Evolutionary conservation across 1,139 yeast genomes (phyloP).

Genomic region (Saccharomyces hybrid): DNA sequence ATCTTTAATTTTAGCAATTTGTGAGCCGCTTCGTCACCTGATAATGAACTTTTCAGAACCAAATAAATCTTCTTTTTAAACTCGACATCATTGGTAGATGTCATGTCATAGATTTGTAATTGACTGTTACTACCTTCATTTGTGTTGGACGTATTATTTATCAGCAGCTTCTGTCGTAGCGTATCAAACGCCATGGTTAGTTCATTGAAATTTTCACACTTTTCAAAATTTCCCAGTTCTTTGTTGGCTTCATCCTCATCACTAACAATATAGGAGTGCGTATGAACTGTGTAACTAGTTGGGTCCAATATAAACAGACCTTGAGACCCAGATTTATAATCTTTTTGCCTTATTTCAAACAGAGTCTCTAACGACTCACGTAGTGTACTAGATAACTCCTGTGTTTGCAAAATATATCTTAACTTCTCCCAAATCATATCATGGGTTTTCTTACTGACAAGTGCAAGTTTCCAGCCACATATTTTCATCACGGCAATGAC

Average conservation of each 20-base stretch:
- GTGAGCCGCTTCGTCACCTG: constrained; percentile 90
- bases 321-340: constrained; percentile 33
- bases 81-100: constrained; percentile 55
- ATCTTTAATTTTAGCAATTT: constrained; percentile 53
- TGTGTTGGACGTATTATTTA: not conserved
- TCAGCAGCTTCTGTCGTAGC: not conserved
- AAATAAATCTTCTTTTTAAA: constrained; percentile 71
- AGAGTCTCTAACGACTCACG: constrained; percentile 47
- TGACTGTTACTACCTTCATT: not conserved
- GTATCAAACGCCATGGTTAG: not conserved
- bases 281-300: not conserved
- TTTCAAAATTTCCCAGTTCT: not conserved
- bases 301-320: not conserved
- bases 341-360: constrained; percentile 45
- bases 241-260: not conserved
- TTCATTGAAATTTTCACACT: not conserved
- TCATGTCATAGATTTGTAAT: constrained; percentile 43
- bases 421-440: constrained; percentile 56
- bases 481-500: constrained; percentile 39
- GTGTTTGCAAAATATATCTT: constrained; percentile 53
- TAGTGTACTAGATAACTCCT: constrained; percentile 38
- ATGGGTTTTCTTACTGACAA: constrained; percentile 38
- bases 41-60: constrained; percentile 85
- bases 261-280: not conserved
- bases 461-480: constrained; percentile 41